phyloP scores from a whole-genome alignment of 2,329 filamentous ascomycete genomes.

The Phoma sp. region DNA sequence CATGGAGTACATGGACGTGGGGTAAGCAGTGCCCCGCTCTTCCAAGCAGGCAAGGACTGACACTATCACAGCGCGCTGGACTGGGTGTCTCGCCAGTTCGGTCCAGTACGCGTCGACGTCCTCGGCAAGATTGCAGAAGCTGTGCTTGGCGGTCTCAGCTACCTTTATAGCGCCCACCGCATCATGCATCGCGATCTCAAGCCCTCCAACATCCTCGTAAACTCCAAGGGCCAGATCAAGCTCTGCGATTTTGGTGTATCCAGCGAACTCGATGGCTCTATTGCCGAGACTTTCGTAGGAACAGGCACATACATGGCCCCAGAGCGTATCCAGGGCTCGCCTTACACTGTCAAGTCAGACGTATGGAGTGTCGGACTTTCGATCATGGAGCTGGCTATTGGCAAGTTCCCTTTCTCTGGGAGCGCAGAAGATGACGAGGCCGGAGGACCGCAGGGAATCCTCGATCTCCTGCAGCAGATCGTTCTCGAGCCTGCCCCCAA shows the following conservation, averaged over 20 bases:
- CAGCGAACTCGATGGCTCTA: constrained; percentile 94
- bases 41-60: constrained; percentile 20
- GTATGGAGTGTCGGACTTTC: constrained; percentile 97
- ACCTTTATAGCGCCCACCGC: constrained; percentile 92
- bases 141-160: constrained; percentile 88
- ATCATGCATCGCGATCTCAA: constrained; percentile 99
- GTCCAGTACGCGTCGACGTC: constrained; percentile 93
- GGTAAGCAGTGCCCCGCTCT: constrained; percentile 64
- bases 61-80: constrained; percentile 75
- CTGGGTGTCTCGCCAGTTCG: constrained; percentile 91
- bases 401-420: constrained; percentile 93
- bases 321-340: constrained; percentile 94
- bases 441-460: constrained; percentile 83
- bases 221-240: constrained; percentile 93
- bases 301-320: constrained; percentile 99
- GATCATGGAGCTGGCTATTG: constrained; percentile 97
- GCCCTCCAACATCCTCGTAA: constrained; percentile 95
- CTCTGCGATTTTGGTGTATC: constrained; percentile 99
- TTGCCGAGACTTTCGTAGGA: constrained; percentile 97
- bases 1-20: constrained; percentile 99
- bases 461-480: constrained; percentile 95
- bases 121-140: constrained; percentile 97
- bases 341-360: constrained; percentile 97
- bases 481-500: constrained; percentile 94
- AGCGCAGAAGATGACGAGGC: constrained; percentile 74